Percentiles rank a stretch among this genome's conserved stretches.
phyloP scores from a whole-genome alignment of 2,329 filamentous ascomycete species.

The Curvularia lunata region DNA sequence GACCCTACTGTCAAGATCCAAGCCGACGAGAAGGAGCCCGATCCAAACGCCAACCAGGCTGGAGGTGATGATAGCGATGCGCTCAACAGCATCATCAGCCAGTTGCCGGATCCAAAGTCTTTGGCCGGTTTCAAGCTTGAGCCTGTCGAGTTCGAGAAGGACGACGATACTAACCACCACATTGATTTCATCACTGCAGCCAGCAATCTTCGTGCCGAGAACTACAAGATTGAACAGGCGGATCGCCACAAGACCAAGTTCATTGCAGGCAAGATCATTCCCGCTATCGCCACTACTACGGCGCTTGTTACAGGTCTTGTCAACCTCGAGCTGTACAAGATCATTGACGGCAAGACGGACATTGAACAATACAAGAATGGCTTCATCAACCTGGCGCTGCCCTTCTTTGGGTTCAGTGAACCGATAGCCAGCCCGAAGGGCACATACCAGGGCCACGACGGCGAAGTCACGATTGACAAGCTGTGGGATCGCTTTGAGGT shows the following conservation, averaged over 20 bases:
- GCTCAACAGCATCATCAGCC: constrained; percentile 72
- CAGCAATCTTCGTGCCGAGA: constrained; percentile 94
- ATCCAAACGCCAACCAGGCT: constrained; percentile 75
- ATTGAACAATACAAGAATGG: constrained; percentile 99
- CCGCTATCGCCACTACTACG: constrained; percentile 96
- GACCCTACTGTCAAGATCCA: constrained; percentile 95
- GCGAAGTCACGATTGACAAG: constrained; percentile 85
- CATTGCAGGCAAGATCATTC: constrained; percentile 99
- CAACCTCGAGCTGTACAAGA: constrained; percentile 92
- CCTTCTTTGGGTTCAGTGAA: constrained; percentile 98
- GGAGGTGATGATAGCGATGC: constrained; percentile 76
- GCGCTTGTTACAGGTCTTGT: constrained; percentile 94
- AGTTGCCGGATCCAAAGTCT: constrained; percentile 78
- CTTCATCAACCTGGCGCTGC: constrained; percentile 93
- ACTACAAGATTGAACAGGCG: constrained; percentile 94
- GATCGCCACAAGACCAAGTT: constrained; percentile 99
- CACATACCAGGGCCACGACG: constrained; percentile 79
- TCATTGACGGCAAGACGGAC: constrained; percentile 93
- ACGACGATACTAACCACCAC: constrained; percentile 96
- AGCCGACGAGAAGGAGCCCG: constrained; percentile 91
- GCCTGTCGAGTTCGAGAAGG: constrained; percentile 97
- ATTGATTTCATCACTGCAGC: constrained; percentile 99
- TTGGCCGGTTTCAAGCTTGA: constrained; percentile 87
- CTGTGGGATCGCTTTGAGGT: constrained; percentile 98
- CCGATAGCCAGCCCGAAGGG: constrained; percentile 94